Percentiles rank a stretch among this genome's conserved stretches.
phyloP scores from a whole-genome alignment of 495 filamentous ascomycete genomes.

The Aspergillus mulundensis region DNA sequence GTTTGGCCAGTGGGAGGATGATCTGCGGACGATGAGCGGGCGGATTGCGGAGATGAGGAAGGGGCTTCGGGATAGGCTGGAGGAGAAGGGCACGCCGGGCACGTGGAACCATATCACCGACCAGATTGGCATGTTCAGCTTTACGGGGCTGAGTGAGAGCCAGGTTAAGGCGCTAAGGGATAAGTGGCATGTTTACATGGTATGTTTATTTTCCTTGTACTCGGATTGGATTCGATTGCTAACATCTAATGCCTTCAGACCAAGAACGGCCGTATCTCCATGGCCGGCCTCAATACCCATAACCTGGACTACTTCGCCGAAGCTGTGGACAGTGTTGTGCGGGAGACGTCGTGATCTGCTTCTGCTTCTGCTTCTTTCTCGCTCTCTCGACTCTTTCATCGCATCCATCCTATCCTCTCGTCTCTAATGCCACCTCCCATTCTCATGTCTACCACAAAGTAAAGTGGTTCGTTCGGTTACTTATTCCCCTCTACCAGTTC shows the following conservation, averaged over 20 bases:
- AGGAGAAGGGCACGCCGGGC: constrained; percentile 75
- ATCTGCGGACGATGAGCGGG: constrained; percentile 89
- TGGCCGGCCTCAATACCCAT: constrained; percentile 87
- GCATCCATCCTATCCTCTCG: background rate
- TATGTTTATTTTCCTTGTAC: constrained; percentile 21
- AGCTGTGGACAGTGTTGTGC: constrained; percentile 81
- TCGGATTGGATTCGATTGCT: constrained; percentile 3
- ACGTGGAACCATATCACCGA: constrained; percentile 95
- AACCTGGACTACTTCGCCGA: constrained; percentile 93
- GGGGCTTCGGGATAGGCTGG: constrained; percentile 68
- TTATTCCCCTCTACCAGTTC: background rate
- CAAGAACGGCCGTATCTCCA: constrained; percentile 95
- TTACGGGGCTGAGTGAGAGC: constrained; percentile 80
- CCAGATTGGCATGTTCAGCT: constrained; percentile 99
- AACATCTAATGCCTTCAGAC: constrained; percentile 51
- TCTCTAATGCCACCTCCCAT: too few species aligned
- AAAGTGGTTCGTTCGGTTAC: background rate
- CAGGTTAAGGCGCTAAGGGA: constrained; percentile 80
- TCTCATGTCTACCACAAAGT: too few species aligned
- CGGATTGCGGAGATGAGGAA: constrained; percentile 87
- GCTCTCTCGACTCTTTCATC: background rate
- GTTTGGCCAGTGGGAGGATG: constrained; percentile 92
- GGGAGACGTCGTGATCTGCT: constrained; percentile 47
- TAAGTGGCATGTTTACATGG: constrained; percentile 90
- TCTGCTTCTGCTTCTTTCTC: constrained; percentile 9